Conservation (phyloP, 2,329 filamentous ascomycete genomes). For the Paecilomyces niveus region DNA sequence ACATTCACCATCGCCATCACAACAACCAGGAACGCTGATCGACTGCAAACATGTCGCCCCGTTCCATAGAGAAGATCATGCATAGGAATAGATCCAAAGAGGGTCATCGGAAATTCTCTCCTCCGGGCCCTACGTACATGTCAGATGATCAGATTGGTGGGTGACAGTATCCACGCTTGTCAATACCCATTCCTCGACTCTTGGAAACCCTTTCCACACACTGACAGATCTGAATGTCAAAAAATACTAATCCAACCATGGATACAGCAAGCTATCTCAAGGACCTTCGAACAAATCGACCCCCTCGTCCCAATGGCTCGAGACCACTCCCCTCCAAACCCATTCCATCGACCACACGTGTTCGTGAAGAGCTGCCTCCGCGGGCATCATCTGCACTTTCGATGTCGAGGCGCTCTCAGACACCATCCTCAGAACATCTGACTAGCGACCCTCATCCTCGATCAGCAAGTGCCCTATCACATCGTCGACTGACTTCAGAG, state of each 20-base stretch:
- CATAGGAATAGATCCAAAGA: constrained; percentile 30
- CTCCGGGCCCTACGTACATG: constrained; percentile 41
- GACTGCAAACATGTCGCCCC: not conserved
- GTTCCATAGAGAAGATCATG: constrained; percentile 24
- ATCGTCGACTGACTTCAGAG: constrained; percentile 27
- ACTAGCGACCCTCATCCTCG: constrained; percentile 23
- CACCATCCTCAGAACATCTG: constrained; percentile 10
- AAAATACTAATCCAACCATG: constrained; percentile 2
- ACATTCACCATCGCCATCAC: not conserved
- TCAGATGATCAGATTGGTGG: constrained; percentile 40
- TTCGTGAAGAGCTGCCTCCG: constrained; percentile 26
- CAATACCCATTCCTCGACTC: constrained; percentile 6
- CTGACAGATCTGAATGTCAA: constrained; percentile 12
- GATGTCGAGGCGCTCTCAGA: constrained; percentile 20
- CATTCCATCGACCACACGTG: constrained; percentile 17
- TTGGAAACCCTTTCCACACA: not conserved
- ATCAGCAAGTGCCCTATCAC: constrained; percentile 34
- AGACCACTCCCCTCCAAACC: constrained; percentile 50
- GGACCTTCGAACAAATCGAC: constrained; percentile 52
- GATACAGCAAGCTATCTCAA: constrained; percentile 51
- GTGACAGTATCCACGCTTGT: constrained; percentile 9
- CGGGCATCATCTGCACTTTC: constrained; percentile 38
- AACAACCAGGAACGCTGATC: not conserved
- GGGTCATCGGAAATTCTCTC: constrained; percentile 38
- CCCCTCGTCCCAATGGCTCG: constrained; percentile 52